A percentile compares a stretch with the other conserved stretches of the same genome.
phyloP scores from a whole-genome alignment of 2,329 filamentous ascomycete species.

The Aspergillus tubingensis region DNA sequence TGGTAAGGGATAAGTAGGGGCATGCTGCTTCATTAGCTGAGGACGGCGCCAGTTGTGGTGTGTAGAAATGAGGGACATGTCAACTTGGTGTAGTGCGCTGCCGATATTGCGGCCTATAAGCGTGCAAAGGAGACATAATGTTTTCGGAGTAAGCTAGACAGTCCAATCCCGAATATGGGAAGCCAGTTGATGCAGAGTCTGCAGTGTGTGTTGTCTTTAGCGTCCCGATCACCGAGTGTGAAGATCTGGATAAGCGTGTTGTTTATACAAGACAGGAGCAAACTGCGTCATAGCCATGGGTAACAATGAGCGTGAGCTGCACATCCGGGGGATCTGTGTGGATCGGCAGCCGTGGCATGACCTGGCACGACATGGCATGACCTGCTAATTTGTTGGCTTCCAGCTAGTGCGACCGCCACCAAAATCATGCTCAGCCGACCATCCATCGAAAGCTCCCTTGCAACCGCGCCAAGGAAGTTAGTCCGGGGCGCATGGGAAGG shows the following conservation, averaged over 20 bases:
- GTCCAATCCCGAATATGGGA: background rate
- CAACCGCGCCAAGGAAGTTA: constrained; percentile 3
- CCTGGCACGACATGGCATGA: constrained; percentile 11
- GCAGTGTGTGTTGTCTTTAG: background rate
- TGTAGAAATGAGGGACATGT: background rate
- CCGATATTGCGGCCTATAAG: background rate
- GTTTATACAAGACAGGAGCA: background rate
- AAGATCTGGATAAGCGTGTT: background rate
- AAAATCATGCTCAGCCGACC: background rate
- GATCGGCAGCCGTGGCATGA: constrained; percentile 10
- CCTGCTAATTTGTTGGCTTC: background rate
- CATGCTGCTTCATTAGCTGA: background rate
- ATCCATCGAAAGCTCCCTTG: background rate
- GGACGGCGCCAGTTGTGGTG: background rate
- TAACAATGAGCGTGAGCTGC: background rate
- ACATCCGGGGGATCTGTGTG: background rate
- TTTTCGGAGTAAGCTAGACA: background rate
- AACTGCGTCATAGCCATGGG: constrained; percentile 1
- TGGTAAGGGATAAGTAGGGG: background rate
- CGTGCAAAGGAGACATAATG: background rate
- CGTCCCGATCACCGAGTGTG: background rate
- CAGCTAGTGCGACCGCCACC: constrained; percentile 1
- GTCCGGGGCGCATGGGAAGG: background rate
- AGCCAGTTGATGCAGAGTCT: background rate
- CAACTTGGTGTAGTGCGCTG: background rate